Conservation (phyloP, 495 filamentous ascomycete genomes). For the Aspergillus heteromorphus region DNA sequence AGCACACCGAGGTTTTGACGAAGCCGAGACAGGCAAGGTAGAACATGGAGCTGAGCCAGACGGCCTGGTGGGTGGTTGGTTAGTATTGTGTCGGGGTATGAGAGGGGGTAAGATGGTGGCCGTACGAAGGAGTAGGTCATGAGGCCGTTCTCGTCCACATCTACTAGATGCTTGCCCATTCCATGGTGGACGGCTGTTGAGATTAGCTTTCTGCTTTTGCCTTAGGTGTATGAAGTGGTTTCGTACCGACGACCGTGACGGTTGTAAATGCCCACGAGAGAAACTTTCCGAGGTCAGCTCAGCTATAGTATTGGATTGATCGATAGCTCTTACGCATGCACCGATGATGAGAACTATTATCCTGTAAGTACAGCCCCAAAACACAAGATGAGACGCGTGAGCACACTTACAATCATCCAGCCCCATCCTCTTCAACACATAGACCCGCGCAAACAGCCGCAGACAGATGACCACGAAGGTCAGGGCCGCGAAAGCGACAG, state of each 20-base stretch:
- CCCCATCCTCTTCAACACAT: slow-evolving; percentile 29
- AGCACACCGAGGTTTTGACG: slow-evolving; percentile 35
- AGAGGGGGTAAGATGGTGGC: background rate
- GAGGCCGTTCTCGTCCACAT: slow-evolving; percentile 17
- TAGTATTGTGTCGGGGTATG: background rate
- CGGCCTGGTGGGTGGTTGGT: slow-evolving; percentile 16
- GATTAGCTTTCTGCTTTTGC: slow-evolving; percentile 2
- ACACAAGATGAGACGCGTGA: background rate
- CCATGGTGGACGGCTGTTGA: slow-evolving; percentile 29
- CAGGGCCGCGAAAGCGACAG: slow-evolving; percentile 30
- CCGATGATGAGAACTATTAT: slow-evolving; percentile 29
- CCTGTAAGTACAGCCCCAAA: too few relatives aligned
- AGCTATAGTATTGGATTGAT: background rate
- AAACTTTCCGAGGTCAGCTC: slow-evolving; percentile 12
- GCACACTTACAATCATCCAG: slow-evolving; percentile 32
- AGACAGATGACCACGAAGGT: slow-evolving; percentile 31
- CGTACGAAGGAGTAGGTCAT: slow-evolving; percentile 30
- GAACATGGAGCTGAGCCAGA: slow-evolving; percentile 41
- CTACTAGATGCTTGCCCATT: slow-evolving; percentile 25
- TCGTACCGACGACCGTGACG: slow-evolving; percentile 30
- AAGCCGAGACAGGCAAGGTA: slow-evolving; percentile 37
- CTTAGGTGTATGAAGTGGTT: background rate
- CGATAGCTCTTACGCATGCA: slow-evolving; percentile 32
- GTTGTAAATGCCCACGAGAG: slow-evolving; percentile 36
- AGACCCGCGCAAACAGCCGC: slow-evolving; percentile 32